Conservation (phyloP, 2,329 filamentous ascomycete species). For the Penicillium brevicompactum region DNA sequence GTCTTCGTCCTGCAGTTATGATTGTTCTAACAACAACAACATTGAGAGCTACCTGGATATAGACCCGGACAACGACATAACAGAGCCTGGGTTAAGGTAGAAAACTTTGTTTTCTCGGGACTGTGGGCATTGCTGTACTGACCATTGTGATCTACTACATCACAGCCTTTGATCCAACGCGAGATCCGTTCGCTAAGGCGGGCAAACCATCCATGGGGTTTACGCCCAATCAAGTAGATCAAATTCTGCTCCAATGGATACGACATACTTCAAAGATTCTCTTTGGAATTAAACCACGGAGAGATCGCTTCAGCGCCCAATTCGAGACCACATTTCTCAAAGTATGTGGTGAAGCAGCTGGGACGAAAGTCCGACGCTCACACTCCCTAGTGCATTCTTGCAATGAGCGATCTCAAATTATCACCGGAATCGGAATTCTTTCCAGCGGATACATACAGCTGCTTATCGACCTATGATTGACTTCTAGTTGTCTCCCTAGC, state of each 20-base stretch:
- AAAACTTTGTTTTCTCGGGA: neutral
- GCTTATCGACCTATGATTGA: constrained; percentile 1
- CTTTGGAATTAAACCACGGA: too few relatives aligned
- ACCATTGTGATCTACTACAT: constrained; percentile 4
- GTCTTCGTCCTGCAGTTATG: too few relatives aligned
- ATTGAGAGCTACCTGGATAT: too few relatives aligned
- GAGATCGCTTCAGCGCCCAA: too few relatives aligned
- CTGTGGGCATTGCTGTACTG: constrained; percentile 6
- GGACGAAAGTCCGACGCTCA: too few relatives aligned
- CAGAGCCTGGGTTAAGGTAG: neutral
- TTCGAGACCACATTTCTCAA: too few relatives aligned
- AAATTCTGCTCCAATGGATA: too few relatives aligned
- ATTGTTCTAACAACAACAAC: too few relatives aligned
- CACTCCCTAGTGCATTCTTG: neutral
- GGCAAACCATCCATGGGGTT: too few relatives aligned
- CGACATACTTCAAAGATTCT: too few relatives aligned
- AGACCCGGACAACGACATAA: neutral
- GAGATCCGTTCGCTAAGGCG: constrained; percentile 4
- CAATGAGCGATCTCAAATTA: constrained; percentile 11
- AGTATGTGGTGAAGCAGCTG: too few relatives aligned
- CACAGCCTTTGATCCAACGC: constrained; percentile 1
- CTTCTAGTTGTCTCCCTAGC: constrained; percentile 29
- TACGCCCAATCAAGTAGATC: too few relatives aligned
- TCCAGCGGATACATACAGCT: constrained; percentile 9
- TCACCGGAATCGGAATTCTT: constrained; percentile 10